phyloP scores from a whole-genome alignment of 2,329 filamentous ascomycete species.

The Neoascochyta sp. region DNA sequence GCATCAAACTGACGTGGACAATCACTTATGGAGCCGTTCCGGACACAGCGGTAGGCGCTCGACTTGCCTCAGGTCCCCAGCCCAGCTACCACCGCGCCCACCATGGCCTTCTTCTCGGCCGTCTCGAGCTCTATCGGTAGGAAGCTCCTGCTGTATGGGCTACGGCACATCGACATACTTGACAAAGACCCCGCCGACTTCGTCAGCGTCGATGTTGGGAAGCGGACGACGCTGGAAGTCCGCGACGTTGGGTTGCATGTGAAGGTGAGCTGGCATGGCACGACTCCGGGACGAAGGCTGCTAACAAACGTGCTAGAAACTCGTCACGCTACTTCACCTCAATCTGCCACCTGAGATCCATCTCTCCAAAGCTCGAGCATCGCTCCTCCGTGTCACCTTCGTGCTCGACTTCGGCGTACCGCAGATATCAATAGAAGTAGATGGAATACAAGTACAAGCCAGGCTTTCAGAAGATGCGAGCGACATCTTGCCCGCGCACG shows the following conservation, averaged over 20 bases:
- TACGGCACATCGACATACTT: slow-evolving; percentile 78
- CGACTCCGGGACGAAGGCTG: neutral
- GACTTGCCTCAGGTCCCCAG: slow-evolving; percentile 18
- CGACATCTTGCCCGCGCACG: slow-evolving; percentile 4
- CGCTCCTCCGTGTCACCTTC: slow-evolving; percentile 74
- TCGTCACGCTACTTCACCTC: slow-evolving; percentile 69
- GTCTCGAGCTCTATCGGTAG: slow-evolving; percentile 80
- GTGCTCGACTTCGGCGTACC: slow-evolving; percentile 85
- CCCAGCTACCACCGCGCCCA: slow-evolving; percentile 13
- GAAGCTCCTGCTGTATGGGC: slow-evolving; percentile 78
- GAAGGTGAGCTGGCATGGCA: slow-evolving; percentile 53
- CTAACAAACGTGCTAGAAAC: slow-evolving; percentile 58
- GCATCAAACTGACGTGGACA: no score
- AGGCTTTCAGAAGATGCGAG: slow-evolving; percentile 18
- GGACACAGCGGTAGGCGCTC: slow-evolving; percentile 27
- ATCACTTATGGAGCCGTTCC: slow-evolving; percentile 27
- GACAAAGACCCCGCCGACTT: slow-evolving; percentile 84
- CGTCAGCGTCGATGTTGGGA: slow-evolving; percentile 80
- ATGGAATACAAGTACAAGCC: slow-evolving; percentile 71
- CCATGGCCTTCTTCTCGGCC: slow-evolving; percentile 62
- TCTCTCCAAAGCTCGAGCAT: slow-evolving; percentile 69
- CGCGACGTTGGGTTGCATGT: slow-evolving; percentile 79
- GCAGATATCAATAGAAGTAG: slow-evolving; percentile 75
- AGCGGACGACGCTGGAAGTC: slow-evolving; percentile 78
- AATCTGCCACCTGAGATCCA: slow-evolving; percentile 61